phyloP scores from a whole-genome alignment of 1,139 yeast genomes.

The Magnusiomyces tetraspermus region DNA sequence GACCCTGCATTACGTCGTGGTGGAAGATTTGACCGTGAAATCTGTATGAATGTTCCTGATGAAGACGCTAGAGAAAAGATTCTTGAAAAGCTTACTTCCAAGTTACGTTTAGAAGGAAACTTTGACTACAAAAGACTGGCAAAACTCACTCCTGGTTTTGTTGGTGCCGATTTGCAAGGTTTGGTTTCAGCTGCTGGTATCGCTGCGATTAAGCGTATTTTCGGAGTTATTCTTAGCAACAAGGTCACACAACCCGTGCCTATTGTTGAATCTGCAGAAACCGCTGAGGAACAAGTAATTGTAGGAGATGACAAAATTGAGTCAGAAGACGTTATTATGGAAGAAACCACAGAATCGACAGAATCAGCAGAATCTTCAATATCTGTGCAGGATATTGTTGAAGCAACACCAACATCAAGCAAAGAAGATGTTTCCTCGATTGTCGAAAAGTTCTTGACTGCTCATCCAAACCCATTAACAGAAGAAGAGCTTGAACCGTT shows the following conservation, averaged over 20 bases:
- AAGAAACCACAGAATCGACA: background rate
- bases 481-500: constrained; percentile 65
- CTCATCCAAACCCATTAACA: constrained; percentile 73
- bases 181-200: constrained; percentile 94
- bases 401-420: background rate
- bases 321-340: constrained; percentile 14
- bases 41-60: constrained; percentile 85
- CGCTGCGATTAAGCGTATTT: constrained; percentile 85
- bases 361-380: background rate
- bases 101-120: constrained; percentile 57
- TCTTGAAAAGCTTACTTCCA: constrained; percentile 50
- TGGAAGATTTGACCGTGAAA: constrained; percentile 93
- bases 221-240: constrained; percentile 25
- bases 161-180: constrained; percentile 94
- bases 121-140: constrained; percentile 70
- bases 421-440: constrained; percentile 38
- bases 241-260: background rate
- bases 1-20: constrained; percentile 96
- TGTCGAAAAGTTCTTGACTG: constrained; percentile 59
- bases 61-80: constrained; percentile 75
- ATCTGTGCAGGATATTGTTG: background rate
- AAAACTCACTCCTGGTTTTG: constrained; percentile 93
- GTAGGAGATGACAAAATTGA: constrained; percentile 16
- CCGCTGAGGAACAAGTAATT: constrained; percentile 20
- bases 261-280: constrained; percentile 20